Conservation (phyloP, 768 basidiomycete species). For the Russula compacta region DNA sequence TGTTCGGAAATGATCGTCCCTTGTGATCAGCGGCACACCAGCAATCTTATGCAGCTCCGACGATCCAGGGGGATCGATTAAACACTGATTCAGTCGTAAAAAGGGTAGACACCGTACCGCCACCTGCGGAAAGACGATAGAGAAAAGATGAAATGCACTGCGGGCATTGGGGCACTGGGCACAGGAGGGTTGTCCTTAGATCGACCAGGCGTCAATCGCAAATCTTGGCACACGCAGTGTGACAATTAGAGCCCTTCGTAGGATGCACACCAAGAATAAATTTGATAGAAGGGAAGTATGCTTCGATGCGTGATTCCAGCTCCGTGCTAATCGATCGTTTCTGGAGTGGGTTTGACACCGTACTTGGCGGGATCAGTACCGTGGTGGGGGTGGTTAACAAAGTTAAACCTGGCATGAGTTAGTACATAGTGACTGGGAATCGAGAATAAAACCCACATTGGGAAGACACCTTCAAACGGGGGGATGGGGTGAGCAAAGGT, state of each 20-base stretch:
- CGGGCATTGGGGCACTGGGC: neutral
- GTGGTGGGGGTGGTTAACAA: conserved; percentile 85
- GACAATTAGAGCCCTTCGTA: neutral
- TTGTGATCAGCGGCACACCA: conserved; percentile 1
- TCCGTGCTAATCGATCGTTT: conserved; percentile 20
- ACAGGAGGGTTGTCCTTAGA: neutral
- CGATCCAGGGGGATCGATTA: conserved; percentile 5
- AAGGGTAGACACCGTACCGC: neutral
- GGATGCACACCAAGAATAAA: neutral
- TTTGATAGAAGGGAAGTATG: neutral
- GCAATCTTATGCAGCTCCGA: neutral
- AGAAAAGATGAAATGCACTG: neutral
- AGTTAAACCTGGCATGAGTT: conserved; percentile 68
- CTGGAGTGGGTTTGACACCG: conserved; percentile 19
- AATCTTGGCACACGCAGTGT: neutral
- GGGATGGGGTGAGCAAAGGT: neutral
- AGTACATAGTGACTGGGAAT: neutral
- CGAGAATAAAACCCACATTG: conserved; percentile 45
- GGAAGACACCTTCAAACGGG: conserved; percentile 48
- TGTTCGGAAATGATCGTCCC: neutral
- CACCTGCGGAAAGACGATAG: neutral
- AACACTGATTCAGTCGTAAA: neutral
- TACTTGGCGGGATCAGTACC: conserved; percentile 84
- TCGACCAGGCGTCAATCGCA: neutral
- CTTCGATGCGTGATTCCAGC: conserved; percentile 1